These are phyloP conservation scores for Pyrenochaeta sp. DNA, from an alignment of 2,329 filamentous ascomycete species.

Conservation along the genomic window DNA sequence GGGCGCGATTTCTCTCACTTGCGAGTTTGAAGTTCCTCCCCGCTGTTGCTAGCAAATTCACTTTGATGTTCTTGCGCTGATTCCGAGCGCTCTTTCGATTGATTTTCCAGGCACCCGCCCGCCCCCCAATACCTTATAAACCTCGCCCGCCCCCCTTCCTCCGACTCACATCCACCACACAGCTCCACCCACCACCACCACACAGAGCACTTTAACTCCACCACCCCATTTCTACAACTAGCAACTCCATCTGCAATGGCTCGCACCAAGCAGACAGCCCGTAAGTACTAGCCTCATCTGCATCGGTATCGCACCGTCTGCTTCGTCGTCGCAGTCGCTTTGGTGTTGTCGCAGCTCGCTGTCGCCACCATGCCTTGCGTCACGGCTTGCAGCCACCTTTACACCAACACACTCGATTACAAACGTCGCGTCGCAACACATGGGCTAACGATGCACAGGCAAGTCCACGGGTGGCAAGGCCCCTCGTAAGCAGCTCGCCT, in stretches of 20 bases:
- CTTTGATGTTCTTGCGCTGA: constrained; percentile 41
- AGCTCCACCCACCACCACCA: constrained; percentile 39
- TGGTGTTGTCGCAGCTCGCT: constrained; percentile 19
- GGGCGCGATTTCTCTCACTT: constrained; percentile 15
- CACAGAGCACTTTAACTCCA: constrained; percentile 6
- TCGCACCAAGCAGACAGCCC: constrained; percentile 65
- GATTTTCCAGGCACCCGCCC: constrained; percentile 49
- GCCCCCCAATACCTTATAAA: constrained; percentile 50
- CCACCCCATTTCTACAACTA: constrained; percentile 27
- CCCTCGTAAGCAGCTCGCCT: constrained; percentile 94
- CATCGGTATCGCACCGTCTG: constrained; percentile 19
- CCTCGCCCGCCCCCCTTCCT: constrained; percentile 45
- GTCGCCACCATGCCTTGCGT: constrained; percentile 24
- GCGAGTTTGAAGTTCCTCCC: constrained; percentile 31
- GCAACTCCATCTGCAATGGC: constrained; percentile 54
- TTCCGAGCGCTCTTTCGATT: constrained; percentile 34
- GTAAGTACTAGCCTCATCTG: constrained; percentile 52
- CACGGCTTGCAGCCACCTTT: constrained; percentile 18
- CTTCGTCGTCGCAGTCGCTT: constrained; percentile 28
- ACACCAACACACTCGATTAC: background rate
- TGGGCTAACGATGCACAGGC: constrained; percentile 58
- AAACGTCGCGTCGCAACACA: constrained; percentile 9
- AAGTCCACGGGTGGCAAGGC: constrained; percentile 80
- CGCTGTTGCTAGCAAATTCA: constrained; percentile 30
- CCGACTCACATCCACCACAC: constrained; percentile 49